phyloP scores from a whole-genome alignment of 768 basidiomycete genomes.

The Paxillus rubicundulus region DNA sequence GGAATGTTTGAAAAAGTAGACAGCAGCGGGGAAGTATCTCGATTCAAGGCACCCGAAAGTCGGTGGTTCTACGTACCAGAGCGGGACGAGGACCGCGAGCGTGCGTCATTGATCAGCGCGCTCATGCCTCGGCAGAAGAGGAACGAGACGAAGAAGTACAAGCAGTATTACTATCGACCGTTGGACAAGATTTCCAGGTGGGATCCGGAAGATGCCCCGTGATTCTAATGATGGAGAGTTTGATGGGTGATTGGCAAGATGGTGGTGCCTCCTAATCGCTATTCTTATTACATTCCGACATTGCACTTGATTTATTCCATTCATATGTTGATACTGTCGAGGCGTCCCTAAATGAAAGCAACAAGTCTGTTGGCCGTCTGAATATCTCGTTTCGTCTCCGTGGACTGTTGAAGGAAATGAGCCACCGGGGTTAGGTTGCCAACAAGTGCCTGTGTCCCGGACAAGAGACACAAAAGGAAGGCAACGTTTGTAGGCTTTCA shows the following conservation, averaged over 20 bases:
- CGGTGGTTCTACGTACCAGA: slow-evolving; percentile 80
- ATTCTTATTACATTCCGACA: not conserved
- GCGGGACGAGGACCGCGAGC: slow-evolving; percentile 63
- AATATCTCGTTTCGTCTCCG: not conserved
- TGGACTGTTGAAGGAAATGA: too few species aligned
- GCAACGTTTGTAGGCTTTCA: slow-evolving; percentile 14
- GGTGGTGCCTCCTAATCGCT: not conserved
- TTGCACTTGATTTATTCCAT: not conserved
- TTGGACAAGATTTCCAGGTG: slow-evolving; percentile 69
- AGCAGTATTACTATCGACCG: slow-evolving; percentile 81
- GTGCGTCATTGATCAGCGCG: slow-evolving; percentile 62
- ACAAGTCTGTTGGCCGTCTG: too few species aligned
- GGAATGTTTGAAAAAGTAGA: slow-evolving; percentile 76
- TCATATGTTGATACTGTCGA: too few species aligned
- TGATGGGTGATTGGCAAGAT: not conserved
- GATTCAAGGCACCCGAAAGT: slow-evolving; percentile 44
- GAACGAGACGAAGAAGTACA: slow-evolving; percentile 77
- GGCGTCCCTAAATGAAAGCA: too few species aligned
- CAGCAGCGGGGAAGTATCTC: slow-evolving; percentile 54
- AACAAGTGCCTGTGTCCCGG: slow-evolving; percentile 3
- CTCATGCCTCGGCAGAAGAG: slow-evolving; percentile 79
- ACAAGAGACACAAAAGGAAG: slow-evolving; percentile 9
- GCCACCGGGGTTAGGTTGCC: slow-evolving; percentile 1
- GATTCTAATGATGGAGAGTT: not conserved
- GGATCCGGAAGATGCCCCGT: slow-evolving; percentile 64